phyloP scores from a whole-genome alignment of 2,329 filamentous ascomycete species.

The Colletotrichum graminicola region DNA sequence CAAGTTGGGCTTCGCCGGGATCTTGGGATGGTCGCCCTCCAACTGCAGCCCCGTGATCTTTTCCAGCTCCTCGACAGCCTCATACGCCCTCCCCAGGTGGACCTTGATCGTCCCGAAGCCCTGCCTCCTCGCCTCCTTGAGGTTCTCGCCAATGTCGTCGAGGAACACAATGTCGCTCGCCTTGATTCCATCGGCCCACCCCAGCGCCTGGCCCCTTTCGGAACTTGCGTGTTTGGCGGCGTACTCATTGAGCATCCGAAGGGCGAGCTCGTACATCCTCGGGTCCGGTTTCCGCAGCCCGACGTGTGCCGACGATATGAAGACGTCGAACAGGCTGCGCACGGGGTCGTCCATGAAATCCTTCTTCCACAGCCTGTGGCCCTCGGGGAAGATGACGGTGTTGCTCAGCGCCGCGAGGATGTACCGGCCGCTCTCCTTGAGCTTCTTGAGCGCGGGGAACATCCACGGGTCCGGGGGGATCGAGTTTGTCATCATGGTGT shows the following conservation, averaged over 20 bases:
- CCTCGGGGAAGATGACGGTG: constrained; percentile 86
- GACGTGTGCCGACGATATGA: constrained; percentile 87
- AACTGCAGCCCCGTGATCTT: constrained; percentile 76
- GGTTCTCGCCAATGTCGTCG: constrained; percentile 94
- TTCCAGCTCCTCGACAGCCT: constrained; percentile 88
- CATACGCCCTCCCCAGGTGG: constrained; percentile 78
- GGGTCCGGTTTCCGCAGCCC: constrained; percentile 90
- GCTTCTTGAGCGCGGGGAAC: constrained; percentile 80
- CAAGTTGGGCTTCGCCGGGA: constrained; percentile 57
- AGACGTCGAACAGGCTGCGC: constrained; percentile 82
- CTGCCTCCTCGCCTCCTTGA: constrained; percentile 80
- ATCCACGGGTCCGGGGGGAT: constrained; percentile 85
- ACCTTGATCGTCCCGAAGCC: constrained; percentile 92
- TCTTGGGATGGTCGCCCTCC: constrained; percentile 65
- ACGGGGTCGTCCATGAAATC: constrained; percentile 69
- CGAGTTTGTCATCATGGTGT: constrained; percentile 87
- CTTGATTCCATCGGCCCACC: constrained; percentile 65
- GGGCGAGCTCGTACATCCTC: constrained; percentile 81
- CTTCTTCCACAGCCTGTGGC: constrained; percentile 73
- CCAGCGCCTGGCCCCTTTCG: constrained; percentile 53
- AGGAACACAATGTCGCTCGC: constrained; percentile 84
- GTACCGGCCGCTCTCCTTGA: constrained; percentile 74
- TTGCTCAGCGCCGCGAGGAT: constrained; percentile 89
- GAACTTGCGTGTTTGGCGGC: constrained; percentile 64
- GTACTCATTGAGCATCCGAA: constrained; percentile 74